Evolutionary conservation across 2,329 filamentous ascomycete genomes (phyloP), one percentile per base, ranked within the genome.

Genomic region (Arthroderma sp.): DNA sequence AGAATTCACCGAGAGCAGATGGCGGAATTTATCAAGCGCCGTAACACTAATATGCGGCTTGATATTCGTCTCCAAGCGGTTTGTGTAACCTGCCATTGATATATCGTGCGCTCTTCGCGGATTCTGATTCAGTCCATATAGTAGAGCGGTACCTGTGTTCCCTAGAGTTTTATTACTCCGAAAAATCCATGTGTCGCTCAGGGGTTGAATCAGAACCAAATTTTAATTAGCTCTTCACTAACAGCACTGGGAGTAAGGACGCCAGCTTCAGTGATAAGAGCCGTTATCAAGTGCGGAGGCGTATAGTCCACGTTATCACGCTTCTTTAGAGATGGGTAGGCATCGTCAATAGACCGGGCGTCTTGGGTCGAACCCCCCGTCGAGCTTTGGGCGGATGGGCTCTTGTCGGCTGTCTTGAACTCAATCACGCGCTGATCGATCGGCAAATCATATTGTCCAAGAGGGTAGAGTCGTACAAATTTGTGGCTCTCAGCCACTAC

Each of bases 401-500:
- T 63, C 61, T 71, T 68, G 34, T 67, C 68, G 4, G 74, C 70
- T 1, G 76, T 77, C 54, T 72, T 72, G 61, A 91, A 93, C 40
- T 85, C 77, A 48, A 91, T 71, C 9, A 93, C 74, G 31, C 78
- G 74, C 64, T 94, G 86, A 58, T 82, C 75, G 52, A 94, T 79
- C 0, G 84, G 84, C 47, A 94, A 68, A 58, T 91, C 84, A 48
- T 81, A 78, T 64, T 94, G 86, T 50, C 82, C 79, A 22, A 91
- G 68, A 1, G 89, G 86, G 56, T 88, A 91, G 45, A 91, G 74
- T 56, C 87, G 76, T 38, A 93, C 86, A 59, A 98, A 95, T 68
- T 98, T 98, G 71, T 98, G 91, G 56, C 85, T 93, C 69, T 98
- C 91, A 1, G 83, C 83, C 4, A 91, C 87, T 11, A 94, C 87